Conservation (phyloP, 2,329 filamentous ascomycete species). For the Talaromyces sp. region DNA sequence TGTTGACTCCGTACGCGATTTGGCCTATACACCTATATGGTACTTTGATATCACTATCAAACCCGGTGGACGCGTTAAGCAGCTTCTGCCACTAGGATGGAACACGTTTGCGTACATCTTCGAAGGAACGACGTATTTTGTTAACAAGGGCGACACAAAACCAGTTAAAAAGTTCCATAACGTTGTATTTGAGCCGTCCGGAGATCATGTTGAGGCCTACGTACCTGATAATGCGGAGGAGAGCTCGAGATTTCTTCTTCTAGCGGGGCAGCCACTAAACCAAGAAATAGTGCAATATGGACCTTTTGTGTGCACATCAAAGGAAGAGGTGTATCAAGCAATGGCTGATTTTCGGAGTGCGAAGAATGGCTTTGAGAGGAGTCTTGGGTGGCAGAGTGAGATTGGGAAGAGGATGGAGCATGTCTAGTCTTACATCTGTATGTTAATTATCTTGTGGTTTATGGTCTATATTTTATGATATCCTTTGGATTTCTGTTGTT, state of each 20-base stretch:
- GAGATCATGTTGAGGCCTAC: conserved; percentile 69
- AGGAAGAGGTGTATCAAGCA: conserved; percentile 72
- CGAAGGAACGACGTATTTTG: conserved; percentile 65
- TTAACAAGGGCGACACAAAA: conserved; percentile 40
- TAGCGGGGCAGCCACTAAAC: conserved; percentile 75
- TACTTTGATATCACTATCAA: conserved; percentile 76
- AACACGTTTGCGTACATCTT: conserved; percentile 87
- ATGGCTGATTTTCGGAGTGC: conserved; percentile 70
- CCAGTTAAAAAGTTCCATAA: conserved; percentile 67
- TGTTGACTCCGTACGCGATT: conserved; percentile 79
- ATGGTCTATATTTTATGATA: neutral
- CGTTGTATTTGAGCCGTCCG: conserved; percentile 77
- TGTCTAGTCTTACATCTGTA: neutral
- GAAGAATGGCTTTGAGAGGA: conserved; percentile 76
- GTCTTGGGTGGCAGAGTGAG: conserved; percentile 75
- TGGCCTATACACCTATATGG: conserved; percentile 98
- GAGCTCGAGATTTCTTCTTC: conserved; percentile 56
- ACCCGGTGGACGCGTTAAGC: conserved; percentile 73
- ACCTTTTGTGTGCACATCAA: conserved; percentile 72
- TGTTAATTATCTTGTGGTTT: no score
- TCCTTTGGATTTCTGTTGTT: neutral
- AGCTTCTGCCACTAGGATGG: conserved; percentile 75
- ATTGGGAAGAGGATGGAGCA: conserved; percentile 73
- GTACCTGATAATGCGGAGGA: conserved; percentile 65
- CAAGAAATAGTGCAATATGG: conserved; percentile 81